These are phyloP conservation scores for Ogataea parapolymorpha DNA, from an alignment of 805 yeast genomes.

Conservation along the genomic window DNA sequence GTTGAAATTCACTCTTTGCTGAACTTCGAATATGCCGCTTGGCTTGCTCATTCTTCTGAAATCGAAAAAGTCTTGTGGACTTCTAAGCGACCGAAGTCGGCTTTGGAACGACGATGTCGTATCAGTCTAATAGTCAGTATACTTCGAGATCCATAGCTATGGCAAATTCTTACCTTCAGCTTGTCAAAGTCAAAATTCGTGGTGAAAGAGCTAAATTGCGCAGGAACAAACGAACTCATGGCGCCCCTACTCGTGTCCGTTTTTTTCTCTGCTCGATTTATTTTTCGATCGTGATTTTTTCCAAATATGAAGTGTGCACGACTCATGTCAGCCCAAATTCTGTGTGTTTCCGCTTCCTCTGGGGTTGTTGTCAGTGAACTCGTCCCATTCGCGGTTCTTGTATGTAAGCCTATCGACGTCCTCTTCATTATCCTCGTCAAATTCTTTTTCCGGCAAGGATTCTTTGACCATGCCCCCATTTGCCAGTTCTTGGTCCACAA, in stretches of 20 bases:
- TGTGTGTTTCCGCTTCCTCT: conserved; percentile 87
- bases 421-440: conserved; percentile 61
- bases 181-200: conserved; percentile 33
- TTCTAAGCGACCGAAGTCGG: conserved; percentile 65
- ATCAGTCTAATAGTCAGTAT: conserved; percentile 24
- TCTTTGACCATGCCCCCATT: conserved; percentile 74
- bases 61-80: conserved; percentile 91
- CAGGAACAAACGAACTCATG: conserved; percentile 35
- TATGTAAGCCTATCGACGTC: conserved; percentile 64
- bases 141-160: neutral
- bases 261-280: conserved; percentile 3
- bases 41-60: conserved; percentile 82
- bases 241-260: neutral
- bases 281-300: conserved; percentile 8
- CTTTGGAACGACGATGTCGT: conserved; percentile 48
- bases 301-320: conserved; percentile 3
- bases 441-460: conserved; percentile 40
- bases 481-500: conserved; percentile 77
- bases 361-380: conserved; percentile 79
- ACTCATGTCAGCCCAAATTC: conserved; percentile 44
- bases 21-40: conserved; percentile 73
- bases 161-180: conserved; percentile 24
- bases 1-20: conserved; percentile 79
- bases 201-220: conserved; percentile 33
- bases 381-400: conserved; percentile 88